Conservation (phyloP, 139 green algal species). For the Helicosporidium sp. region DNA sequence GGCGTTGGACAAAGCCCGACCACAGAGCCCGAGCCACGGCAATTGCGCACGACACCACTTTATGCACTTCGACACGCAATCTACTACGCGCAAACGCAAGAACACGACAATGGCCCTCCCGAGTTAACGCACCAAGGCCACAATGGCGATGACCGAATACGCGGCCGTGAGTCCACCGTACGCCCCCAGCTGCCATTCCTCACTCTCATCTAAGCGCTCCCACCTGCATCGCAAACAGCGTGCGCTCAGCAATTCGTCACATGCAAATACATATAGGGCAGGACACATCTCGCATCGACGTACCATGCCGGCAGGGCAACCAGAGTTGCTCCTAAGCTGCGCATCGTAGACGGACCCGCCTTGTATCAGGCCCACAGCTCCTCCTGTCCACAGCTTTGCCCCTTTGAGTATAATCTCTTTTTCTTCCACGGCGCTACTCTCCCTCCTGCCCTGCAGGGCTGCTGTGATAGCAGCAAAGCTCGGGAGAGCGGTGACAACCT, state of each 20-base stretch:
- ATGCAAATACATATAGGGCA: too few species aligned
- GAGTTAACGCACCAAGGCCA: conserved; percentile 48
- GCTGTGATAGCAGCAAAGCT: background rate
- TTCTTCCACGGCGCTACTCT: background rate
- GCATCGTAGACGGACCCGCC: background rate
- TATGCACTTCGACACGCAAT: too few species aligned
- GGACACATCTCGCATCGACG: too few species aligned
- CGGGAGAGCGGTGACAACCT: background rate
- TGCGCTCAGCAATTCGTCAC: too few species aligned
- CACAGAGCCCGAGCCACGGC: background rate
- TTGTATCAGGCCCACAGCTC: too few species aligned
- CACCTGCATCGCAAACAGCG: conserved; percentile 4
- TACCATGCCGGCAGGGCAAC: conserved; percentile 1
- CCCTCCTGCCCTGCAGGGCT: background rate
- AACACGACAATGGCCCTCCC: too few species aligned
- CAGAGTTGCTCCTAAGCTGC: background rate
- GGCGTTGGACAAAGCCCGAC: background rate
- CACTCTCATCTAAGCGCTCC: conserved; percentile 11
- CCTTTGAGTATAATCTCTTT: background rate
- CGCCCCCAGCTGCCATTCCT: conserved; percentile 30
- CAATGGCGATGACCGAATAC: conserved; percentile 36
- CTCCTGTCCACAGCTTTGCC: too few species aligned
- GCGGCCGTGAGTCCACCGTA: conserved; percentile 32
- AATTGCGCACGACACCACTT: background rate
- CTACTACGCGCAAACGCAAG: too few species aligned